phyloP scores from a whole-genome alignment of 2,329 filamentous ascomycete species.

The Ceratocystis albifundus region DNA sequence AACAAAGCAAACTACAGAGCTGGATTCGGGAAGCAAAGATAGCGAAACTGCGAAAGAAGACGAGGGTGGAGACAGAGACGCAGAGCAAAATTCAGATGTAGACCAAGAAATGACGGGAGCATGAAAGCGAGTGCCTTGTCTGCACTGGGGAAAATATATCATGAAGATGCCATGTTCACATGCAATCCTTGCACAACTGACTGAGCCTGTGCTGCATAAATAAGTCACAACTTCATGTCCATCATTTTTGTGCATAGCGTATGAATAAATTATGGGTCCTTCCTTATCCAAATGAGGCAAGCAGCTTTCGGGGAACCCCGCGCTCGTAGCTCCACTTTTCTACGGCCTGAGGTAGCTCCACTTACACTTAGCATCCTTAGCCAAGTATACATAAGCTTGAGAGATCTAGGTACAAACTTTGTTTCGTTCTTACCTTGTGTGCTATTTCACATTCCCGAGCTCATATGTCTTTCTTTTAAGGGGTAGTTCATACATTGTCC shows the following conservation, averaged over 20 bases:
- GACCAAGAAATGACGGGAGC: constrained; percentile 15
- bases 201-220: neutral
- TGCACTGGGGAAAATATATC: neutral
- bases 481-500: neutral
- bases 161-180: neutral
- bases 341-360: neutral
- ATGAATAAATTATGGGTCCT: neutral
- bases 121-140: too few species aligned
- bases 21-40: neutral
- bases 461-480: too few species aligned
- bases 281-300: neutral
- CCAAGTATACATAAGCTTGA: neutral
- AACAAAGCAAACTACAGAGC: neutral
- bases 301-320: constrained; percentile 22
- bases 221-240: neutral
- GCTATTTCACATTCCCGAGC: too few species aligned
- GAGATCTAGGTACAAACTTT: neutral
- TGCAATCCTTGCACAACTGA: neutral
- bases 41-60: neutral
- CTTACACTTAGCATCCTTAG: neutral
- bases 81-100: neutral
- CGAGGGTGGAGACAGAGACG: neutral
- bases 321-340: constrained; percentile 19
- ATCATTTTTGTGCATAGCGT: neutral
- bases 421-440: too few species aligned